A percentile compares a stretch with the other conserved stretches of the same genome.
phyloP scores from a whole-genome alignment of 768 basidiomycete species.

The Agaricus blazei region DNA sequence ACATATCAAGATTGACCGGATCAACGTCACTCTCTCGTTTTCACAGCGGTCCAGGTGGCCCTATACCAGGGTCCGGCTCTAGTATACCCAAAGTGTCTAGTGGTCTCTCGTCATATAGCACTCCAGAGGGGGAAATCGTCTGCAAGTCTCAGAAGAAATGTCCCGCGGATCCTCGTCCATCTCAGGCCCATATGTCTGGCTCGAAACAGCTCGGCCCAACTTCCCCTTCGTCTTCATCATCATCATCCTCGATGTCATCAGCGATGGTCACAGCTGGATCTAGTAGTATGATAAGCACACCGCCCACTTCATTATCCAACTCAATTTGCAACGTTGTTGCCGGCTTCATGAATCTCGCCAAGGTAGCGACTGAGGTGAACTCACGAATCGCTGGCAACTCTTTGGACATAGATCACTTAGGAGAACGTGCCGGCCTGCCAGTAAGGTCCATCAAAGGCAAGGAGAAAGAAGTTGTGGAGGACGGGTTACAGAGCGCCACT shows the following conservation, averaged over 20 bases:
- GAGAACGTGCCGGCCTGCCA: conserved; percentile 18
- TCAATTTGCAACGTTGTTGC: conserved; percentile 40
- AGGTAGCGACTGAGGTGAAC: conserved; percentile 22
- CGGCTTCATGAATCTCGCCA: conserved; percentile 33
- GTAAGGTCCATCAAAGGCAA: conserved; percentile 29
- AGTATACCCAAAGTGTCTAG: conserved; percentile 37
- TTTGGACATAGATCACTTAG: not conserved
- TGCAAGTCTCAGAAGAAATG: conserved; percentile 1
- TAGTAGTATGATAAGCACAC: conserved; percentile 46
- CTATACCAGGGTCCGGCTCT: conserved; percentile 30
- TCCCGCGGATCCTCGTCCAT: not conserved
- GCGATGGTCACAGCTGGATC: conserved; percentile 31
- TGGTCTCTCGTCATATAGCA: conserved; percentile 28
- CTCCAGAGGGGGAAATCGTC: not conserved
- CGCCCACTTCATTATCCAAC: conserved; percentile 50
- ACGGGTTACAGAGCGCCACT: conserved; percentile 27
- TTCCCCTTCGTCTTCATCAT: conserved; percentile 43
- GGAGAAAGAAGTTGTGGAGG: conserved; percentile 24
- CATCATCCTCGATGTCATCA: conserved; percentile 48
- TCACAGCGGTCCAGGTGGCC: conserved; percentile 20
- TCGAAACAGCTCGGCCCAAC: conserved; percentile 6
- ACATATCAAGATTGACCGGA: conserved; percentile 27
- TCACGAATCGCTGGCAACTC: conserved; percentile 12
- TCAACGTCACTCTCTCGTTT: conserved; percentile 17
- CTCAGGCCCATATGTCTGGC: conserved; percentile 6